phyloP scores from a whole-genome alignment of 2,329 filamentous ascomycete genomes.

The Fusarium protoensiforme region DNA sequence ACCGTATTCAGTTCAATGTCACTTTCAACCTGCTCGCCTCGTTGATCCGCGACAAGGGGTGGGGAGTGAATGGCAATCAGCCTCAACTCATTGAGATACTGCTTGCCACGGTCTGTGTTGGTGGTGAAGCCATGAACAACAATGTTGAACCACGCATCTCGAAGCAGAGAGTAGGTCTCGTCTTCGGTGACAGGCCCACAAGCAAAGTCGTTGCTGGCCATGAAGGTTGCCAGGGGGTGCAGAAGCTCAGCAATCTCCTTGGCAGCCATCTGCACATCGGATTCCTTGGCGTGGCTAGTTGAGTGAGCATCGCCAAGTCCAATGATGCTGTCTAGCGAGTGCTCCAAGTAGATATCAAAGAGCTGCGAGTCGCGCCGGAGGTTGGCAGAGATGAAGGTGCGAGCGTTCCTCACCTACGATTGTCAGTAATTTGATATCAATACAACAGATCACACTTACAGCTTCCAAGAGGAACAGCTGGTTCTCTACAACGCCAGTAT shows the following conservation, averaged over 20 bases:
- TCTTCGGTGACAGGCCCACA: constrained; percentile 66
- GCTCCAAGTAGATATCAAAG: constrained; percentile 84
- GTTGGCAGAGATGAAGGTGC: constrained; percentile 79
- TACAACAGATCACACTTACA: constrained; percentile 58
- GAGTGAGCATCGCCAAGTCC: constrained; percentile 90
- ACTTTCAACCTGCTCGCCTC: constrained; percentile 90
- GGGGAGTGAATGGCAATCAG: constrained; percentile 88
- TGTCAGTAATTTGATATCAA: constrained; percentile 24
- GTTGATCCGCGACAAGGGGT: constrained; percentile 87
- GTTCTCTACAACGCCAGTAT: constrained; percentile 77
- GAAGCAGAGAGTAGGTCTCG: constrained; percentile 77
- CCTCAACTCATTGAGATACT: constrained; percentile 80
- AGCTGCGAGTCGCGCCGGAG: constrained; percentile 76
- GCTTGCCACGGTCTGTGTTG: constrained; percentile 77
- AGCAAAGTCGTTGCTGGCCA: constrained; percentile 72
- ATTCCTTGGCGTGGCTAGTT: constrained; percentile 76
- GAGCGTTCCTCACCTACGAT: constrained; percentile 76
- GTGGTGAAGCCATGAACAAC: constrained; percentile 91
- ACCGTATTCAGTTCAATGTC: constrained; percentile 98
- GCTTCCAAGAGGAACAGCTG: constrained; percentile 76
- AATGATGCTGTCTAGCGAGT: constrained; percentile 87
- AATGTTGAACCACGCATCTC: constrained; percentile 98
- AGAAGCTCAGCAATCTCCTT: constrained; percentile 89
- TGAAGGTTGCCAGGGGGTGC: constrained; percentile 86
- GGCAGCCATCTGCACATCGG: constrained; percentile 84